Conservation (phyloP, 352 stramenopile species). For the Phytophthora podocarpi region DNA sequence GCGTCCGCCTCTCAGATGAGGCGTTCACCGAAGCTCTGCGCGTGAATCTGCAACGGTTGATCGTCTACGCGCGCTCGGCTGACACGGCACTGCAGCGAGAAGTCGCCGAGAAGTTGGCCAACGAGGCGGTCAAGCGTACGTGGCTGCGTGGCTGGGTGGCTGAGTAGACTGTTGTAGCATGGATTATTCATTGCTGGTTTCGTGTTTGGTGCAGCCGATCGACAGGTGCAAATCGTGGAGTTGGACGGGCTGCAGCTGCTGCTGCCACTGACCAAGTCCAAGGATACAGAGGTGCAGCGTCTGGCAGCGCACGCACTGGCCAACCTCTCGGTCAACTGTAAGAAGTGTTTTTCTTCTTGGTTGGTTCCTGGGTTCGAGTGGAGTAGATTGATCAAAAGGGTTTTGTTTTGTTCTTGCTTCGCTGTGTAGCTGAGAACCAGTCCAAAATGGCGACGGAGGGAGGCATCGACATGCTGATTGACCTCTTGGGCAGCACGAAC, state of each 20-base stretch:
- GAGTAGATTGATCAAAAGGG: not conserved
- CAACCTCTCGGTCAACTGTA: slow-evolving; percentile 95
- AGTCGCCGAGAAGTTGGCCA: slow-evolving; percentile 94
- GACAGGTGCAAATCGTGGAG: slow-evolving; percentile 94
- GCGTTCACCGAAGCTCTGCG: slow-evolving; percentile 88
- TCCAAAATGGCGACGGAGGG: slow-evolving; percentile 93
- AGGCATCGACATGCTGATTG: slow-evolving; percentile 94
- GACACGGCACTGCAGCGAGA: slow-evolving; percentile 90
- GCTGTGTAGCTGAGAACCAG: slow-evolving; percentile 90
- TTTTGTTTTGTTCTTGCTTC: not conserved
- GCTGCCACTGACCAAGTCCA: slow-evolving; percentile 92
- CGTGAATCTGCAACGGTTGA: slow-evolving; percentile 91
- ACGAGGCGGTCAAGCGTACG: slow-evolving; percentile 94
- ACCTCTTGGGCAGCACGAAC: slow-evolving; percentile 83
- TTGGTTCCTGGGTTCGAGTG: too few species aligned
- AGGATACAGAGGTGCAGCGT: slow-evolving; percentile 93
- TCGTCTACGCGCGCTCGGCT: slow-evolving; percentile 92
- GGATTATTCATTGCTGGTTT: too few species aligned
- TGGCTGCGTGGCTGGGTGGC: not conserved
- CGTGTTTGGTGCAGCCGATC: slow-evolving; percentile 62
- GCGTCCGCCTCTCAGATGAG: slow-evolving; percentile 57
- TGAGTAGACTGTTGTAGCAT: not conserved
- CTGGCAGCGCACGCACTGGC: slow-evolving; percentile 93
- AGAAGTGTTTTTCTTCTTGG: not conserved
- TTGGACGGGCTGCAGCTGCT: slow-evolving; percentile 93